phyloP scores from a whole-genome alignment of 345 rosid genomes.

The Euphorbia pulcherrima region DNA sequence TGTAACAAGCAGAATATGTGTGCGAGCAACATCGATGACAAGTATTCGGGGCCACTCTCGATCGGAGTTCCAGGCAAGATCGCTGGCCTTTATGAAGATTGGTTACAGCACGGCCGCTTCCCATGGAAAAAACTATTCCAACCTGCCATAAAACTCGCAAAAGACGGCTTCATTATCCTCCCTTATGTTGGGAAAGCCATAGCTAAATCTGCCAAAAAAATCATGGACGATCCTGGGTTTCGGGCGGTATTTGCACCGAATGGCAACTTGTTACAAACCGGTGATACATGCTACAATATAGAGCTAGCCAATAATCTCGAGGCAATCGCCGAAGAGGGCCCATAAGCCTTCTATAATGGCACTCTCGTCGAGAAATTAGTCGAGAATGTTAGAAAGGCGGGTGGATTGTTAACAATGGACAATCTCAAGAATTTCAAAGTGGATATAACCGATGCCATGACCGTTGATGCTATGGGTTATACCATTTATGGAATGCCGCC shows the following conservation, averaged over 20 bases:
- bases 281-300: slow-evolving; percentile 44
- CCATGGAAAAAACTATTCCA: too few relatives aligned
- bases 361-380: slow-evolving; percentile 64
- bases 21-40: slow-evolving; percentile 38
- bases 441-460: slow-evolving; percentile 50
- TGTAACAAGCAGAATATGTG: slow-evolving; percentile 71
- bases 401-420: slow-evolving; percentile 86
- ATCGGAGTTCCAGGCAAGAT: slow-evolving; percentile 95
- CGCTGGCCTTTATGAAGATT: too few relatives aligned
- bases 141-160: too few relatives aligned
- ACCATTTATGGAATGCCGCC: slow-evolving; percentile 75
- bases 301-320: slow-evolving; percentile 58
- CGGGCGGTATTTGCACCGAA: too few relatives aligned
- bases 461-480: slow-evolving; percentile 57
- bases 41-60: slow-evolving; percentile 60
- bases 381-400: slow-evolving; percentile 55
- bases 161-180: too few relatives aligned
- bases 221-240: too few relatives aligned
- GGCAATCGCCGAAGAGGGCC: slow-evolving; percentile 64
- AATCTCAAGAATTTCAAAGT: slow-evolving; percentile 70
- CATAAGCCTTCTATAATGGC: slow-evolving; percentile 65
- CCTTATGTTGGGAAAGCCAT: too few relatives aligned
- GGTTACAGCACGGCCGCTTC: too few relatives aligned
- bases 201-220: too few relatives aligned
- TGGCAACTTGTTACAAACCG: too few relatives aligned